Conservation (phyloP, 2,329 filamentous ascomycete genomes). For the Lachnellula suecica region DNA sequence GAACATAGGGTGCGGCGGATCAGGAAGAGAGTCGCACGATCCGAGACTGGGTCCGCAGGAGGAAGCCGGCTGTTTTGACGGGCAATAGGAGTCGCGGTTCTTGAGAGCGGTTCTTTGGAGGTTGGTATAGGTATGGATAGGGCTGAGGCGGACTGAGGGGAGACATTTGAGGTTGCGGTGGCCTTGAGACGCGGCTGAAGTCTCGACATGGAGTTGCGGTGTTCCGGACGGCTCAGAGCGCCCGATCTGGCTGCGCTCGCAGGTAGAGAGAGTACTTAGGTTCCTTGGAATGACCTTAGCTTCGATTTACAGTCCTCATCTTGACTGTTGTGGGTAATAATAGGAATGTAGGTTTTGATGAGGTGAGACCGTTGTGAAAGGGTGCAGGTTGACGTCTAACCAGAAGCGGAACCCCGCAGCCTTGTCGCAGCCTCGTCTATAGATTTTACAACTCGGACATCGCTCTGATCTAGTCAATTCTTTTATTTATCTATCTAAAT, state of each 20-base stretch:
- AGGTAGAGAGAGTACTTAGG: background rate
- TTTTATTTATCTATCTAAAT: too few relatives aligned
- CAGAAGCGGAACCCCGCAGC: background rate
- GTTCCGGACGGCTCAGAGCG: background rate
- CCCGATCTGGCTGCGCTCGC: background rate
- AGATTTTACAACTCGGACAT: too few relatives aligned
- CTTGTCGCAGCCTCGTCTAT: background rate
- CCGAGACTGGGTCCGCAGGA: slow-evolving; percentile 58
- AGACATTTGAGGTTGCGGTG: slow-evolving; percentile 34
- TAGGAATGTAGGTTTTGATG: background rate
- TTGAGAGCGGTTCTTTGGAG: slow-evolving; percentile 14
- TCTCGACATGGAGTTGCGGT: slow-evolving; percentile 10
- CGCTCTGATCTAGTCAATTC: too few relatives aligned
- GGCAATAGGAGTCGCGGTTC: slow-evolving; percentile 17
- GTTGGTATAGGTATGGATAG: slow-evolving; percentile 7
- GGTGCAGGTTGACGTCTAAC: background rate
- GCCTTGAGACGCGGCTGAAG: slow-evolving; percentile 34
- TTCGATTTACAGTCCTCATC: background rate
- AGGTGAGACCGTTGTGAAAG: background rate
- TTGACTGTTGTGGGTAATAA: background rate
- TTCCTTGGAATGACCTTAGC: background rate
- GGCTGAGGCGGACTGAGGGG: slow-evolving; percentile 16
- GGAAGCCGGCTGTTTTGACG: slow-evolving; percentile 33
- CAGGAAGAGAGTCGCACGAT: slow-evolving; percentile 76
- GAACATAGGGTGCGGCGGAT: slow-evolving; percentile 83